A percentile compares a stretch with the other conserved stretches of the same genome.
Evolutionary conservation across 1,139 yeast genomes (phyloP).

Genomic region (Lodderomyces margitis): DNA sequence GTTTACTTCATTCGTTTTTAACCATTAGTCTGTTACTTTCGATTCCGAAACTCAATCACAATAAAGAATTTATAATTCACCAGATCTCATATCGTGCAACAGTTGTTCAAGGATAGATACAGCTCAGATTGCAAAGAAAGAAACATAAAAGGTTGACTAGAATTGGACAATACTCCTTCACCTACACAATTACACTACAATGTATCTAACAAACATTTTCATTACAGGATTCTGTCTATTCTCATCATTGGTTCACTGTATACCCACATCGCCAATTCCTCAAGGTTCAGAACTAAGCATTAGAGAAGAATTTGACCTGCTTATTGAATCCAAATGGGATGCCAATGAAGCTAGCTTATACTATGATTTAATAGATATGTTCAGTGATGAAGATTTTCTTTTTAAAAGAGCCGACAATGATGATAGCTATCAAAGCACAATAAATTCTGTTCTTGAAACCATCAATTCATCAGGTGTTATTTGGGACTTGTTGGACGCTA

Average conservation of each 20-base stretch:
- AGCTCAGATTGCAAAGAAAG: neutral
- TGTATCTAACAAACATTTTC: slow-evolving; percentile 8
- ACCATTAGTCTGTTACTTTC: neutral
- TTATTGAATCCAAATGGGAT: slow-evolving; percentile 14
- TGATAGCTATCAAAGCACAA: slow-evolving; percentile 20
- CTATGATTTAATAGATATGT: slow-evolving; percentile 12
- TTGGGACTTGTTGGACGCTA: slow-evolving; percentile 34
- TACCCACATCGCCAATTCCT: slow-evolving; percentile 22
- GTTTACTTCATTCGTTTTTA: slow-evolving; percentile 1
- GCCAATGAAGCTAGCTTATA: slow-evolving; percentile 16
- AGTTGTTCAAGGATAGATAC: neutral
- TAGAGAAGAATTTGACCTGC: slow-evolving; percentile 15
- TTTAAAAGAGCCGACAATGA: slow-evolving; percentile 8
- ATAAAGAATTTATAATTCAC: neutral
- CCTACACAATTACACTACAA: slow-evolving; percentile 1
- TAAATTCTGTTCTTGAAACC: slow-evolving; percentile 24
- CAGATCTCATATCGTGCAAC: neutral
- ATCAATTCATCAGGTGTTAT: slow-evolving; percentile 39
- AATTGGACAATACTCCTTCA: neutral
- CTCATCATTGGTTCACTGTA: slow-evolving; percentile 8
- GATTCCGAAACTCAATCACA: neutral
- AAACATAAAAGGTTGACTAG: neutral
- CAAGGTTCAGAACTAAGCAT: slow-evolving; percentile 20
- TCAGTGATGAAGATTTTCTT: slow-evolving; percentile 7
- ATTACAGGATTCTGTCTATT: slow-evolving; percentile 8